These are phyloP conservation scores for Telopea speciosissima DNA, from an alignment of 177 flowering plant genomes.

Conservation along the genomic window DNA sequence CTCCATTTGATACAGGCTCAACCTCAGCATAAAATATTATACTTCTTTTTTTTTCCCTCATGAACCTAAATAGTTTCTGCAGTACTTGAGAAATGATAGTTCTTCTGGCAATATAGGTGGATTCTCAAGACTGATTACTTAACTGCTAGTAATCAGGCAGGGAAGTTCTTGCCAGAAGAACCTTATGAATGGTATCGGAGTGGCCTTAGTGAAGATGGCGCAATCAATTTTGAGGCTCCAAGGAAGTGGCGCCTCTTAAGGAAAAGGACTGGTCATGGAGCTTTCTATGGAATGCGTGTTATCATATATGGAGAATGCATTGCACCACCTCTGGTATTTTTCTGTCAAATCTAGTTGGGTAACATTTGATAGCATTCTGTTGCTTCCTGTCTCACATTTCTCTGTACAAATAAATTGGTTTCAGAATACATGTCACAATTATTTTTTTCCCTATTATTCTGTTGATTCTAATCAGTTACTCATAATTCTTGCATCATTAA, in stretches of 20 bases:
- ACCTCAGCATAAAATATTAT: neutral
- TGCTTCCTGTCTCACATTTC: neutral
- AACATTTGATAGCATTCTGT: neutral
- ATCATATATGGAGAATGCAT: constrained; percentile 89
- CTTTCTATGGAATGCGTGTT: constrained; percentile 82
- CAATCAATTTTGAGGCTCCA: constrained; percentile 86
- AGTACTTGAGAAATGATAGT: neutral
- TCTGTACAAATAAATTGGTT: neutral
- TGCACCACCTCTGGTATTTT: constrained; percentile 77
- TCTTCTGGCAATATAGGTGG: constrained; percentile 60
- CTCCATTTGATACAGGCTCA: neutral
- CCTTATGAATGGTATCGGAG: constrained; percentile 83
- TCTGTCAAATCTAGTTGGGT: neutral
- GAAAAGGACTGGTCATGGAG: constrained; percentile 90
- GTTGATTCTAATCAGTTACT: neutral
- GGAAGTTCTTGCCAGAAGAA: constrained; percentile 69
- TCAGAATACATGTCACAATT: neutral
- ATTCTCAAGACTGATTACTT: constrained; percentile 83
- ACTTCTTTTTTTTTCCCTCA: neutral
- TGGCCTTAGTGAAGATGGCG: constrained; percentile 78
- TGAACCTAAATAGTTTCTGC: neutral
- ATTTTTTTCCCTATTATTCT: neutral
- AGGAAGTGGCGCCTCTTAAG: constrained; percentile 88
- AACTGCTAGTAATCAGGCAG: constrained; percentile 63
- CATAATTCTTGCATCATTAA: neutral